Evolutionary conservation across 225 moss, liverwort and hornwort genomes (phyloP).

Genomic region (Marchantia polymorpha): DNA sequence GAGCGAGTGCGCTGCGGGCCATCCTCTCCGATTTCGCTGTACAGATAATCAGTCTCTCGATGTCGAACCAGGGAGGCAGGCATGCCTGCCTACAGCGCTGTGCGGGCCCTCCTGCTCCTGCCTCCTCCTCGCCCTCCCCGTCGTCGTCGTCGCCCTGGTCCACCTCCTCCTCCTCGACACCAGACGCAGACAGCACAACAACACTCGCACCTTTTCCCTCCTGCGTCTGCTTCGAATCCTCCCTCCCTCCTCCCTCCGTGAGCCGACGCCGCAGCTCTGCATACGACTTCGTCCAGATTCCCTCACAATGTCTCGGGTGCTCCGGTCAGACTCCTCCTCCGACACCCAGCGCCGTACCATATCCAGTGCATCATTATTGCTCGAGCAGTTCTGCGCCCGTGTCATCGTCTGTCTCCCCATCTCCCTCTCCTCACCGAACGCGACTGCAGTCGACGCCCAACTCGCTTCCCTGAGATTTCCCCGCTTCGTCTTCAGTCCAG

Average conservation of each 20-base stretch:
- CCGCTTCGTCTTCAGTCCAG: too few species aligned
- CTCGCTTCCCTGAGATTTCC: too few species aligned
- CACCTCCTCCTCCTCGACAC: not conserved
- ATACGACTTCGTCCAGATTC: not conserved
- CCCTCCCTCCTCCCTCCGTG: not conserved
- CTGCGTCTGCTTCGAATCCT: not conserved
- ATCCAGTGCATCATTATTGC: not conserved
- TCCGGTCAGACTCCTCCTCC: not conserved
- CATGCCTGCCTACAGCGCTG: too few species aligned
- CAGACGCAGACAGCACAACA: not conserved
- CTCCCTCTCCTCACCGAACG: too few species aligned
- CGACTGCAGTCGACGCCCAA: too few species aligned
- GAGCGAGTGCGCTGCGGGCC: not conserved
- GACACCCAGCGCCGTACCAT: not conserved
- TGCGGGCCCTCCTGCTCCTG: too few species aligned
- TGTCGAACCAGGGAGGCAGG: not conserved
- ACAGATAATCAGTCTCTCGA: not conserved
- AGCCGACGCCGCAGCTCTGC: not conserved
- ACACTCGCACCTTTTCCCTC: not conserved
- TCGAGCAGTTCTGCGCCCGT: not conserved
- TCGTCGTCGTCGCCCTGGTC: too few species aligned
- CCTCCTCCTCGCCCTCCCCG: too few species aligned
- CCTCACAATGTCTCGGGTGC: constrained; percentile 8
- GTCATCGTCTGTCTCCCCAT: too few species aligned
- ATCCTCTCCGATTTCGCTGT: not conserved